Percentiles rank a stretch among this genome's conserved stretches.
phyloP scores from a whole-genome alignment of 768 basidiomycete genomes.

The Tricholoma flavovirens region DNA sequence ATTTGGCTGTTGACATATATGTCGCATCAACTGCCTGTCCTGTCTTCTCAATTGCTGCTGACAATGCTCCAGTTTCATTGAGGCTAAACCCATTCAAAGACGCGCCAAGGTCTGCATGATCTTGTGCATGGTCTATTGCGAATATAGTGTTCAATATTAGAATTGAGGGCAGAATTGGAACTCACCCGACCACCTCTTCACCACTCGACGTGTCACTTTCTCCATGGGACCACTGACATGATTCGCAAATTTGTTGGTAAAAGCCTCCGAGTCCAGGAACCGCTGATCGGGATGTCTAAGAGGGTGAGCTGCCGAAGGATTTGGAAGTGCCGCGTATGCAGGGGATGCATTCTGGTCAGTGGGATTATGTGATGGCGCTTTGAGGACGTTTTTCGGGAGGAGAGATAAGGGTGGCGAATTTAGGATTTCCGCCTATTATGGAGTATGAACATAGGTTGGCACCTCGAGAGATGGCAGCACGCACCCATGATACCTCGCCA shows the following conservation, averaged over 20 bases:
- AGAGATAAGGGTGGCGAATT: conserved; percentile 88
- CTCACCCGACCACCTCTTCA: conserved; percentile 93
- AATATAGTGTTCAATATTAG: not conserved
- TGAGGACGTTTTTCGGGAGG: conserved; percentile 92
- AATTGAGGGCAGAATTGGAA: conserved; percentile 8
- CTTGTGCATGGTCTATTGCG: conserved; percentile 66
- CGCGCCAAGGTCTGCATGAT: conserved; percentile 88
- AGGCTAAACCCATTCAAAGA: conserved; percentile 90
- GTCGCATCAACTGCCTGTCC: conserved; percentile 95
- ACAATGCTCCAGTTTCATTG: conserved; percentile 69
- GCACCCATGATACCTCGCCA: conserved; percentile 92
- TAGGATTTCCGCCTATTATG: conserved; percentile 77
- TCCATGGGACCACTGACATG: conserved; percentile 94
- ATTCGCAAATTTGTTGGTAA: conserved; percentile 91
- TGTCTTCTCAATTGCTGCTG: conserved; percentile 90
- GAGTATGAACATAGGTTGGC: not conserved
- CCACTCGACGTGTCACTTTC: conserved; percentile 85
- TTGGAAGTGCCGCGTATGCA: conserved; percentile 82
- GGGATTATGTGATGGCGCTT: conserved; percentile 93
- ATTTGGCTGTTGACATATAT: conserved; percentile 85
- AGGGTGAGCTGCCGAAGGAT: conserved; percentile 83
- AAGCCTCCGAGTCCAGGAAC: conserved; percentile 92
- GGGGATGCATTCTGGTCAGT: conserved; percentile 68
- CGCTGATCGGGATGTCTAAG: conserved; percentile 92
- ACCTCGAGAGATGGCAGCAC: conserved; percentile 16